phyloP scores from a whole-genome alignment of 2,329 filamentous ascomycete genomes.

The Cadophora gregata region DNA sequence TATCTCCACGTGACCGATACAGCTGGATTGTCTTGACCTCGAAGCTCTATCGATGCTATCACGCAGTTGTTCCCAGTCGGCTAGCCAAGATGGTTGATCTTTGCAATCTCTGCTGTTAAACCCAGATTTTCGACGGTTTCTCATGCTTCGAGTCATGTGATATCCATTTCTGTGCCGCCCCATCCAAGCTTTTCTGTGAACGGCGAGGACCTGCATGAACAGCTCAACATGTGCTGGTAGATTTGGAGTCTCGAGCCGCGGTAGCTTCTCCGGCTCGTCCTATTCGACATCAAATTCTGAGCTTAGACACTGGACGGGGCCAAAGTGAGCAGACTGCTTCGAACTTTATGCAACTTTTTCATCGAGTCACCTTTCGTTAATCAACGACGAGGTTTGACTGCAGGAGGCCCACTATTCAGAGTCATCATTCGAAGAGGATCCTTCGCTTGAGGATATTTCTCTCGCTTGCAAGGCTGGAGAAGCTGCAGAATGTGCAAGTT shows the following conservation, averaged over 20 bases:
- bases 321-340: not conserved
- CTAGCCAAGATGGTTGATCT: too few species aligned
- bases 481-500: slow-evolving; percentile 2
- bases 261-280: not conserved
- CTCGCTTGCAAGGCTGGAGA: slow-evolving; percentile 1
- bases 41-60: too few species aligned
- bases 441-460: not conserved
- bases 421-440: not conserved
- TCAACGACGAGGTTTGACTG: not conserved
- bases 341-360: slow-evolving; percentile 9
- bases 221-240: not conserved
- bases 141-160: not conserved
- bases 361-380: slow-evolving; percentile 13
- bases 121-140: too few species aligned
- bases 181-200: not conserved
- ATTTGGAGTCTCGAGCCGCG: not conserved
- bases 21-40: too few species aligned
- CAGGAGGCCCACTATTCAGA: slow-evolving; percentile 6
- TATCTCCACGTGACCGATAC: too few species aligned
- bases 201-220: not conserved
- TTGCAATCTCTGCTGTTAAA: too few species aligned
- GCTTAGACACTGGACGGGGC: not conserved
- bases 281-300: slow-evolving; percentile 1
- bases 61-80: too few species aligned
- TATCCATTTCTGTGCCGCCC: not conserved